Conservation (phyloP, 2,329 filamentous ascomycete species). For the Diaporthe sp. region DNA sequence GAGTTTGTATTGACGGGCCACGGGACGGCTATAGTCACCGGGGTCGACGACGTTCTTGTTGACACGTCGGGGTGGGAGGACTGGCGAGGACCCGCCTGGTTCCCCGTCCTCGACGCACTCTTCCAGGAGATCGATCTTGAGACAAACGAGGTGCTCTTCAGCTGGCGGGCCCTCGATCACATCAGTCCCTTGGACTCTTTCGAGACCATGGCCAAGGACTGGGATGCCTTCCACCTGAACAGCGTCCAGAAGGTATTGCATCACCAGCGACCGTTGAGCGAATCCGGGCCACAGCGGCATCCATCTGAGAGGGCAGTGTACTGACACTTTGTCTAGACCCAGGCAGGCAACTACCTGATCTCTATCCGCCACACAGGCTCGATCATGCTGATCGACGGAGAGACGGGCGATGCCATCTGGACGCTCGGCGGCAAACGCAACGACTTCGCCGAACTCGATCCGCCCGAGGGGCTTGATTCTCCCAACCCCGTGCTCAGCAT, state of each 20-base stretch:
- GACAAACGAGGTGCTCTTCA: constrained; percentile 62
- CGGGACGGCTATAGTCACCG: constrained; percentile 56
- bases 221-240: constrained; percentile 72
- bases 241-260: constrained; percentile 57
- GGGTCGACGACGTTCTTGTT: constrained; percentile 48
- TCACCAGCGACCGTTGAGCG: background rate
- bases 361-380: constrained; percentile 64
- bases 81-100: constrained; percentile 31
- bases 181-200: constrained; percentile 35
- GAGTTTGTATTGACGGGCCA: constrained; percentile 57
- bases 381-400: constrained; percentile 62
- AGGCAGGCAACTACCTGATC: constrained; percentile 65
- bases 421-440: constrained; percentile 64
- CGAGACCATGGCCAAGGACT: constrained; percentile 49
- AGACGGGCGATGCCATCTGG: constrained; percentile 64
- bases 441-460: constrained; percentile 53
- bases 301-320: background rate
- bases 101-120: constrained; percentile 50
- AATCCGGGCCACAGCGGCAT: background rate
- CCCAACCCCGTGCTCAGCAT: constrained; percentile 41
- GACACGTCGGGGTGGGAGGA: constrained; percentile 47
- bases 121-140: constrained; percentile 65
- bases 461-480: constrained; percentile 2
- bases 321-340: constrained; percentile 36
- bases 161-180: constrained; percentile 59